Conservation (phyloP, 352 stramenopile species). For the Pythium monospermum region DNA sequence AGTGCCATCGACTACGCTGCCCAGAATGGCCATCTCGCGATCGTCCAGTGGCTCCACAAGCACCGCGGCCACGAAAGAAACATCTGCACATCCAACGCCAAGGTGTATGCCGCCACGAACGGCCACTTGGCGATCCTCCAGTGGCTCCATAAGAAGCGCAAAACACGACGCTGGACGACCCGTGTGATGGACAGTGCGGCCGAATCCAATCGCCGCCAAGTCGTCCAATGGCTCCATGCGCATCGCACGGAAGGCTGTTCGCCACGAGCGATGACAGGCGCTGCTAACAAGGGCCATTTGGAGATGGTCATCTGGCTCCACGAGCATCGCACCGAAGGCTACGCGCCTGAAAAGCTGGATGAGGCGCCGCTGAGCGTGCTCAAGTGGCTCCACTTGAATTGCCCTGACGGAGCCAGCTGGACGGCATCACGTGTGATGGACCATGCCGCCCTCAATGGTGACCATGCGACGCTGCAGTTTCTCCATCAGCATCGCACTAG, state of each 20-base stretch:
- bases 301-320: slow-evolving; percentile 8
- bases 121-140: slow-evolving; percentile 16
- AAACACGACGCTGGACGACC: slow-evolving; percentile 14
- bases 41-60: slow-evolving; percentile 7
- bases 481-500: no score
- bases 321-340: not conserved
- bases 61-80: not conserved
- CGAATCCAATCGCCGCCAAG: not conserved
- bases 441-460: no score
- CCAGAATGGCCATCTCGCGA: slow-evolving; percentile 2
- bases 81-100: slow-evolving; percentile 3
- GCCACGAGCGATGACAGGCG: slow-evolving; percentile 4
- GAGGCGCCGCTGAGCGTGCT: no score
- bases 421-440: no score
- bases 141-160: slow-evolving; percentile 12
- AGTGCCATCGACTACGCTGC: slow-evolving; percentile 13
- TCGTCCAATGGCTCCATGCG: slow-evolving; percentile 14
- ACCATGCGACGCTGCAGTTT: no score
- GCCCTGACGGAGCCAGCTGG: no score
- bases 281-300: slow-evolving; percentile 12
- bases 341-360: no score
- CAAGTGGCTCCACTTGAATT: no score
- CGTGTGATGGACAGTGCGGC: slow-evolving; percentile 15
- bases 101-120: slow-evolving; percentile 5
- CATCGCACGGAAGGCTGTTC: slow-evolving; percentile 16